A percentile compares a stretch with the other conserved stretches of the same genome.
phyloP scores from a whole-genome alignment of 176 grass and related monocot species.

The Sorghum bicolor region DNA sequence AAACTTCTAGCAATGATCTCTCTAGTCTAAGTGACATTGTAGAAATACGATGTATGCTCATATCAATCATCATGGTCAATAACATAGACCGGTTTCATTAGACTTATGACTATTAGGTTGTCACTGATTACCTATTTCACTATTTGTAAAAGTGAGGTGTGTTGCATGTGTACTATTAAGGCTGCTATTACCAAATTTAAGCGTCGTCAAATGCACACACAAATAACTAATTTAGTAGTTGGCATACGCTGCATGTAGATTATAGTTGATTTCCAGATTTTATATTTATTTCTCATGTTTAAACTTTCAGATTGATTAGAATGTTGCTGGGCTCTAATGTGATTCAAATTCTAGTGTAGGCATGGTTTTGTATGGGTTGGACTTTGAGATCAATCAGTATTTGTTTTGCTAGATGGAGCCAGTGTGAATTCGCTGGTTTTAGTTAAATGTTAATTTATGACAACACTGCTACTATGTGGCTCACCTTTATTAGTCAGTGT shows the following conservation, averaged over 20 bases:
- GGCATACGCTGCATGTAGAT: not conserved
- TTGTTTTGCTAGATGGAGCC: not conserved
- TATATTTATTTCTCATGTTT: not conserved
- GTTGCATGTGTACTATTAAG: not conserved
- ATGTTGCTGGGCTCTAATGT: not conserved
- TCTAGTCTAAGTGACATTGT: not conserved
- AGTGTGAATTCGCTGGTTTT: not conserved
- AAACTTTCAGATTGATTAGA: constrained; percentile 6
- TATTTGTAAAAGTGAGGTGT: not conserved
- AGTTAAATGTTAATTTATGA: not conserved
- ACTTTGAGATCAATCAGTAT: not conserved
- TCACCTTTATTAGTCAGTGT: not conserved
- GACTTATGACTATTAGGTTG: not conserved
- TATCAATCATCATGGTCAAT: not conserved
- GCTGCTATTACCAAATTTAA: not conserved
- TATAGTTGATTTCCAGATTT: not conserved
- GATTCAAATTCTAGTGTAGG: not conserved
- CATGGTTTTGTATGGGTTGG: not conserved
- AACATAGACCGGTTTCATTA: not conserved
- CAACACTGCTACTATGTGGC: not conserved
- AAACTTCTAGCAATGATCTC: not conserved
- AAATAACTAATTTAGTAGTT: not conserved
- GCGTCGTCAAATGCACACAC: not conserved
- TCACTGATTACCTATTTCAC: not conserved
- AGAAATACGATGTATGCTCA: not conserved